Percentiles rank a stretch among this genome's conserved stretches.
Conservation (phyloP, 345 rosid species). For the Rubroshorea leprosula region DNA sequence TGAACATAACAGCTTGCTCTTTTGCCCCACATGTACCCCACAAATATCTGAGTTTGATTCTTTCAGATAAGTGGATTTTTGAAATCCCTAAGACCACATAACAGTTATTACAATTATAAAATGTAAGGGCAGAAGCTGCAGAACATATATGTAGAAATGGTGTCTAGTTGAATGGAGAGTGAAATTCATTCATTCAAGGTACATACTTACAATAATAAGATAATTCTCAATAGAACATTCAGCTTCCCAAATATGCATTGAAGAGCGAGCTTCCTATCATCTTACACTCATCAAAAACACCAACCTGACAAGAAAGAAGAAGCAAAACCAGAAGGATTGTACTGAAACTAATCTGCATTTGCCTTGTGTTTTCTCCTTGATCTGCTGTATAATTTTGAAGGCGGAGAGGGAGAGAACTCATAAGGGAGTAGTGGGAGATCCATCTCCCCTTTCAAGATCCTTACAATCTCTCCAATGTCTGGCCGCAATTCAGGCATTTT, state of each 20-base stretch:
- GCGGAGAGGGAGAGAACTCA: constrained; percentile 92
- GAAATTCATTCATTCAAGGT: constrained; percentile 9
- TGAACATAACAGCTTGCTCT: no score
- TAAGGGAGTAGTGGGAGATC: constrained; percentile 60
- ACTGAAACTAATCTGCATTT: constrained; percentile 39
- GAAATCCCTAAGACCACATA: no score
- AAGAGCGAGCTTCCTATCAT: background rate
- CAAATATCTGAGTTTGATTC: constrained; percentile 4
- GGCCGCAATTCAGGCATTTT: constrained; percentile 85
- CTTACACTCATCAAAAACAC: constrained; percentile 15
- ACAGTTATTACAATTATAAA: no score
- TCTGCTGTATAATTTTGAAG: constrained; percentile 53
- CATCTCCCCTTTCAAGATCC: constrained; percentile 83
- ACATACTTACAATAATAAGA: constrained; percentile 17
- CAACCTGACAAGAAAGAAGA: constrained; percentile 10
- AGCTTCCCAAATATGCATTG: constrained; percentile 4
- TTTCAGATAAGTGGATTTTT: no score
- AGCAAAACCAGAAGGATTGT: constrained; percentile 16
- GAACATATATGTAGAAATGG: no score
- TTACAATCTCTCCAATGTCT: constrained; percentile 70
- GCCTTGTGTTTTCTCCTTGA: constrained; percentile 49
- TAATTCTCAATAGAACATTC: constrained; percentile 11
- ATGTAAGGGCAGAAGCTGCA: no score
- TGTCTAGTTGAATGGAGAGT: background rate
- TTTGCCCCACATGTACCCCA: background rate